phyloP scores from a whole-genome alignment of 164 flowering plant genomes.

The Malania oleifera region DNA sequence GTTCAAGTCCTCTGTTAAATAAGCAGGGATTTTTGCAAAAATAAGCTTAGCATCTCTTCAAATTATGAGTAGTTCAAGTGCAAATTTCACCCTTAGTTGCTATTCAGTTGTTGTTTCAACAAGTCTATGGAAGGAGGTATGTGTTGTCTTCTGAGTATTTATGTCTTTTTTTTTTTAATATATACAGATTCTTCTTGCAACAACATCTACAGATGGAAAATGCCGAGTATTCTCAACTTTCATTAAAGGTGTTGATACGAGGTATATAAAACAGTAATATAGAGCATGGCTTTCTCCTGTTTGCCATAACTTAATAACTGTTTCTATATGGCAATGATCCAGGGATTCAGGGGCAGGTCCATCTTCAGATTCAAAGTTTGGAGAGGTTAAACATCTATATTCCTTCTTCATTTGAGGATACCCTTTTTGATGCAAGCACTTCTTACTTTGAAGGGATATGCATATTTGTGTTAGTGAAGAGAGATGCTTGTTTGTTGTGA shows the following conservation, averaged over 20 bases:
- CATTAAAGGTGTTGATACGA: slow-evolving; percentile 91
- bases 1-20: too few relatives aligned
- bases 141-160: slow-evolving; percentile 4
- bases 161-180: slow-evolving; percentile 8
- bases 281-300: not conserved
- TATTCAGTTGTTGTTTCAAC: too few relatives aligned
- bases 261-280: slow-evolving; percentile 32
- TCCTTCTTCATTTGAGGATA: not conserved
- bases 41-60: too few relatives aligned
- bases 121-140: not conserved
- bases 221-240: slow-evolving; percentile 92
- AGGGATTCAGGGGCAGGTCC: slow-evolving; percentile 60
- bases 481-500: not conserved
- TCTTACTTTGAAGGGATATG: not conserved
- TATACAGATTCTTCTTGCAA: slow-evolving; percentile 81
- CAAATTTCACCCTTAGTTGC: too few relatives aligned
- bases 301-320: not conserved
- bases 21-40: too few relatives aligned
- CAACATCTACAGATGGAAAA: slow-evolving; percentile 97
- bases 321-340: slow-evolving; percentile 18
- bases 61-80: too few relatives aligned
- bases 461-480: not conserved
- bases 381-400: slow-evolving; percentile 62
- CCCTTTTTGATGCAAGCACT: not conserved
- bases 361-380: slow-evolving; percentile 78